Base-by-base conservation (phyloP, 768 basidiomycete genomes). In the Gymnopilus dilepis region DNA sequence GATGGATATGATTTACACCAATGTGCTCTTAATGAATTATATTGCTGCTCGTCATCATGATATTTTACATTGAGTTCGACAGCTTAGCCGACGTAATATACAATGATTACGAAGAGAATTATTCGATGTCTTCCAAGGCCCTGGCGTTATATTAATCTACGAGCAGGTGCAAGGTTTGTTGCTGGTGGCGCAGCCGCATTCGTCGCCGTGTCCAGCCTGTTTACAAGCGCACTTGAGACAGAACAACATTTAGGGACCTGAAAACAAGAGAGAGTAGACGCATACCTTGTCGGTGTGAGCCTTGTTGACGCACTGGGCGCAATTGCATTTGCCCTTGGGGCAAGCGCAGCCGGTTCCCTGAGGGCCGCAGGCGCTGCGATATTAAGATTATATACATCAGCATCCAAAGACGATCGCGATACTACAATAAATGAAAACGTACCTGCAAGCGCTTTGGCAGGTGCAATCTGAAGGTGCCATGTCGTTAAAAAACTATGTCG, bases 251-350 rank as follows among this genome's bases (percentile, higher is more conserved):
- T n/a, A 24, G 37, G 9, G 22, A 7, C 6, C 31, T n/a, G n/a
- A n/a, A n/a, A n/a, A n/a, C n/a, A n/a, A n/a, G n/a, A n/a, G 15
- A 2, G 7, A 6, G 9, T 0, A 21, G 12, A 33, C 11, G 42
- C 69, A 51, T 52, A 77, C 78, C 63, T 74, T 70, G 22, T 63
- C 66, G n/a, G 77, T 75, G 59, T 78, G 78, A 4, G 65, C 68
- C 65, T 80, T 80, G 60, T 80, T 80, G 6, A 57, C 51, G 63
- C 78, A 80, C 42, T 76, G 64, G 17, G 67, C 66, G 60, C 78
- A 80, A 50, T 73, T 67, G 62, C 78, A 80, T 54, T 74, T 70
- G 28, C 67, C 73, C 69, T 76, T 72, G 1, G 70, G 56, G 67
- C 78, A 80, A 1, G 74, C 59, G 54, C 78, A 78, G 19, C 76